Evolutionary conservation across 192 early-diverging fungal species (phyloP), one percentile per base, ranked within the genome.

Genomic region (Coemansia sp.): DNA sequence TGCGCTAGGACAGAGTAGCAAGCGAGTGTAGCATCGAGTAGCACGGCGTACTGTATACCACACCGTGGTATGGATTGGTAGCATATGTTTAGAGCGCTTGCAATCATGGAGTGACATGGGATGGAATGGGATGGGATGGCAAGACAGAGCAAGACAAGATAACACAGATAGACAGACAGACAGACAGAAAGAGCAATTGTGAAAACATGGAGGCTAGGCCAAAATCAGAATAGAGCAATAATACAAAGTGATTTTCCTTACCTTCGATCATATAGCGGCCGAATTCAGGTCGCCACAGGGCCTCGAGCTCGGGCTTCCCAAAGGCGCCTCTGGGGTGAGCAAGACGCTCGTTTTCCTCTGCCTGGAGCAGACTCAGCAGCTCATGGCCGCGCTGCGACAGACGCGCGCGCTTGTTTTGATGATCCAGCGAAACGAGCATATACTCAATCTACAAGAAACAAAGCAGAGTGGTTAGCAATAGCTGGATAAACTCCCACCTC

Each of bases 201-300:
- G 8, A n/a, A 47, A n/a, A n/a, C n/a, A n/a, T n/a, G 27, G 30
- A 3, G 13, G 20, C 20, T 19, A 22, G 30, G 23, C 27, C 48
- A 15, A 32, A 2, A 26, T 15, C 15, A 29, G 10, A 6, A 14
- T 45, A 24, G 20, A 50, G 2, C 30, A 46, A n/a, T 26, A 24
- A 4, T 9, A 48, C 24, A 46, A 23, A 36, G 22, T 10, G 28
- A 42, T 15, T 27, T 10, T 23, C 2, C 58, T 41, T 74, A 77
- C 80, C 83, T 78, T 98, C 95, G 55, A 96, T 72, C 96, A 99
- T 99, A 77, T 87, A 99, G 23, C 92, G 80, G 14, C 90, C 96
- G 68, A 93, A 99, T 65, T 99, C 96, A 27, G 94, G 94, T 57
- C 89, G 82, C 94, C 95, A 99, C 20, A 90, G 84, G 11, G 87